Evolutionary conservation across 176 grass and related monocot genomes (phyloP).

Genomic region (Eremochloa ophiuroides): DNA sequence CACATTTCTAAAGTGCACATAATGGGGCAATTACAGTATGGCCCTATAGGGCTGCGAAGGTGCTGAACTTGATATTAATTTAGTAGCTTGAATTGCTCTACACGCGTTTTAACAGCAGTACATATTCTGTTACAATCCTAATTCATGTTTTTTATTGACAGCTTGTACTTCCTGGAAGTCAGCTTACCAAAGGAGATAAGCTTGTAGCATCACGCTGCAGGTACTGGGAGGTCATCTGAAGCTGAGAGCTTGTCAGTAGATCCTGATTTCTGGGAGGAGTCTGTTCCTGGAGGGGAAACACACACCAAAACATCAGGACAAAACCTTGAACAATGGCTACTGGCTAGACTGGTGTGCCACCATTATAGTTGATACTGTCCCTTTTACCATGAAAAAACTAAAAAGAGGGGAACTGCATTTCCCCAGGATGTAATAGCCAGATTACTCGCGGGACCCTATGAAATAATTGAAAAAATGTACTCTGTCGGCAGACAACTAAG

Average conservation of each 20-base stretch:
- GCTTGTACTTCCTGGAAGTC: conserved; percentile 93
- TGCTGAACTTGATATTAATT: background rate
- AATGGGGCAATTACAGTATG: background rate
- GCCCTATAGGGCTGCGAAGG: background rate
- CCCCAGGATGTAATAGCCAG: background rate
- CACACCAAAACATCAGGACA: background rate
- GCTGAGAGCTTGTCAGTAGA: background rate
- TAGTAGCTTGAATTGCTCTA: background rate
- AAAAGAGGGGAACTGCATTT: background rate
- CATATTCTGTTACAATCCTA: conserved; percentile 23
- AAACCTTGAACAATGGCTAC: conserved; percentile 21
- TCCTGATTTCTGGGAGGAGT: background rate
- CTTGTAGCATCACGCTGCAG: conserved; percentile 20
- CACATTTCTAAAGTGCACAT: background rate
- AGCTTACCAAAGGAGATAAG: conserved; percentile 84
- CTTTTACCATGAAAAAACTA: background rate
- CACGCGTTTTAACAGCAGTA: background rate
- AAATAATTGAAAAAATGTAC: background rate
- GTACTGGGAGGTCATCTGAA: background rate
- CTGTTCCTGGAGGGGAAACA: background rate
- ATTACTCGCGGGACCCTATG: background rate
- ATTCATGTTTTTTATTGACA: conserved; percentile 35
- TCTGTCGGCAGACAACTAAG: background rate
- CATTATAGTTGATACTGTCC: background rate
- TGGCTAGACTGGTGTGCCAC: background rate